These are phyloP conservation scores for Nitzschia inconspicua DNA, from an alignment of 108 stramenopile genomes.

Conservation along the genomic window DNA sequence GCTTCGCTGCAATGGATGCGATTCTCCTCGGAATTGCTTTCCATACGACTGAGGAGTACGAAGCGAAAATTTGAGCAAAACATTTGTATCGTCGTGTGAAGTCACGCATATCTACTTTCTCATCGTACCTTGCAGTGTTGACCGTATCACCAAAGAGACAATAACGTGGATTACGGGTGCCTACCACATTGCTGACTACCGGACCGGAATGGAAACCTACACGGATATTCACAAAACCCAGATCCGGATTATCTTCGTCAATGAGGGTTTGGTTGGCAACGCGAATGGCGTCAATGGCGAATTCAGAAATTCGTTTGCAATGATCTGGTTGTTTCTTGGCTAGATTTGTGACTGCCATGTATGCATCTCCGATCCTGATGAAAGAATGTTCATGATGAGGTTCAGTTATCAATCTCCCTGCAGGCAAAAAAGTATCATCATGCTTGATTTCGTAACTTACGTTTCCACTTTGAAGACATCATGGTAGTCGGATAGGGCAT, in stretches of 20 bases:
- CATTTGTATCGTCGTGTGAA: too few species aligned
- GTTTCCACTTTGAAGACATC: constrained; percentile 78
- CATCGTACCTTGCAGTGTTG: constrained; percentile 31
- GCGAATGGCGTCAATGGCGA: constrained; percentile 58
- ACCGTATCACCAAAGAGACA: constrained; percentile 82
- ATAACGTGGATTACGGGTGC: constrained; percentile 61
- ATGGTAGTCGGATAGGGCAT: constrained; percentile 56
- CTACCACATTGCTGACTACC: constrained; percentile 69
- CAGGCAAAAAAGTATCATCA: neutral
- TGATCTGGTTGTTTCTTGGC: constrained; percentile 65
- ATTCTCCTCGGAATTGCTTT: constrained; percentile 38
- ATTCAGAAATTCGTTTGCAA: constrained; percentile 71
- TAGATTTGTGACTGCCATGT: constrained; percentile 64
- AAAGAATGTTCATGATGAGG: neutral
- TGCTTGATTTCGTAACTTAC: too few species aligned
- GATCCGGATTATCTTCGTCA: constrained; percentile 42
- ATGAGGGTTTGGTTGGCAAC: constrained; percentile 53
- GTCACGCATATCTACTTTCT: neutral
- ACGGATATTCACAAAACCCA: constrained; percentile 62
- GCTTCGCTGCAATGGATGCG: constrained; percentile 44
- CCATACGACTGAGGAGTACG: too few species aligned
- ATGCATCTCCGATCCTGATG: constrained; percentile 47
- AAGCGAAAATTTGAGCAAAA: too few species aligned
- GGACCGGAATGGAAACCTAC: constrained; percentile 75
- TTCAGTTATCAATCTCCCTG: neutral